Base-by-base conservation (phyloP, 2,329 filamentous ascomycete species). In the Pseudodiploospora longispora region DNA sequence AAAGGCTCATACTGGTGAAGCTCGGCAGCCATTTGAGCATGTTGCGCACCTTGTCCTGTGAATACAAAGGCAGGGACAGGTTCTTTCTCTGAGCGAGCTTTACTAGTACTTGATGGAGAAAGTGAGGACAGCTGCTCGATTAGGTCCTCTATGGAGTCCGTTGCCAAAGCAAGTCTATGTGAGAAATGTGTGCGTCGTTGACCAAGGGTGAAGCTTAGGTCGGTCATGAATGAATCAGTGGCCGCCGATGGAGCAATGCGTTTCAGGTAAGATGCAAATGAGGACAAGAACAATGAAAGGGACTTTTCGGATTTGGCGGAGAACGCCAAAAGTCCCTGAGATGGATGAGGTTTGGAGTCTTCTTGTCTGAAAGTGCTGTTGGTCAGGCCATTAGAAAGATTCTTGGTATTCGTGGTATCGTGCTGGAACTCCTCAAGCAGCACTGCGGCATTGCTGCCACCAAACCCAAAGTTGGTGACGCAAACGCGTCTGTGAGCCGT, bases 31-130 rank as follows among this genome's bases (percentile, higher is more conserved):
- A 49, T 49, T 47, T 19, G 33, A 43, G 54, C 55, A 49, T 50
- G 64, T 45, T 65, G 61, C 5, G 60, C 60, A 6, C 62, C 62
- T 38, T 64, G 61, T 10, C 62, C 61, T 1, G 61, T 62, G 48
- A 64, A 66, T 3, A 57, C 54, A 41, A 59, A 59, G 3, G 39
- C 33, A 3, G 48, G 10, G 5, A 30, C 19, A 10, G 34, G 43
- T 3, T 47, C 30, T 30, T 37, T 42, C 6, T 6, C 40, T 27
- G 40, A 33, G 19, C 36, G 36, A 12, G n/a, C 40, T 30, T 30
- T 36, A 27, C 28, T 47, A 6, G 30, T 27, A 9, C 10, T 29
- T 5, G 50, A 39, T 12, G 9, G 12, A 3, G 12, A 12, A 9
- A 34, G 12, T 3, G 32, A 34, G 32, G 32, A 9, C 34, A 54